Evolutionary conservation across 2,329 filamentous ascomycete species (phyloP).

Genomic region (Fusarium sp.): DNA sequence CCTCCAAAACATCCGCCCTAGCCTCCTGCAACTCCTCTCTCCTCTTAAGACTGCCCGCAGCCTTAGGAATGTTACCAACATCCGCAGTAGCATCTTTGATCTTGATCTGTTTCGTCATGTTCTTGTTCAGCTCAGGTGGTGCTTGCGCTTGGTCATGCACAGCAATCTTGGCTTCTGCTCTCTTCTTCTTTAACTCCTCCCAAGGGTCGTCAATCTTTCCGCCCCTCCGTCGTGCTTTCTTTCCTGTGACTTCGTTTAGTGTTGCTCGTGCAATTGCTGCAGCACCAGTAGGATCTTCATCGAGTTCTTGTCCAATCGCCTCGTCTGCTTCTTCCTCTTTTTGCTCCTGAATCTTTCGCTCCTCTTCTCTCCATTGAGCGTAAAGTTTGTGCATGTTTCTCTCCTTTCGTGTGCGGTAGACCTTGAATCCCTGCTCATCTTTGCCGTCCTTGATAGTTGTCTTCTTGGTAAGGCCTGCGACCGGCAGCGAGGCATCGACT

Average conservation of each 20-base stretch:
- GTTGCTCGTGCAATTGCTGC: constrained; percentile 61
- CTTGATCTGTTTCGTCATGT: constrained; percentile 51
- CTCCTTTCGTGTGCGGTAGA: constrained; percentile 83
- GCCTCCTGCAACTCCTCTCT: constrained; percentile 55
- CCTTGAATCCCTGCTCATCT: constrained; percentile 74
- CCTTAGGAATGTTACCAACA: constrained; percentile 54
- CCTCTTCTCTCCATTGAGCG: constrained; percentile 79
- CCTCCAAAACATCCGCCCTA: constrained; percentile 53
- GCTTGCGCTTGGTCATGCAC: constrained; percentile 76
- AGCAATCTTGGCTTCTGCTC: constrained; percentile 66
- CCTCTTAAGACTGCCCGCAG: constrained; percentile 55
- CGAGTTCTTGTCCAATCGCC: constrained; percentile 72
- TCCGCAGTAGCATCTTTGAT: constrained; percentile 52
- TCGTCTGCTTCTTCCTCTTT: constrained; percentile 75
- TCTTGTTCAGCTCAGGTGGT: constrained; percentile 77
- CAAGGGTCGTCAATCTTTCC: constrained; percentile 79
- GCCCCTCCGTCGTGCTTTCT: constrained; percentile 60
- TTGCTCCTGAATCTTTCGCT: constrained; percentile 71
- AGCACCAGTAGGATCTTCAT: constrained; percentile 66
- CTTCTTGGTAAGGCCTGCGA: constrained; percentile 77
- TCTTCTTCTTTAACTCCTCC: constrained; percentile 77
- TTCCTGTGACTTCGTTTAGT: constrained; percentile 46
- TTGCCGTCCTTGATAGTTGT: constrained; percentile 68
- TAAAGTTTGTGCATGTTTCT: constrained; percentile 84
- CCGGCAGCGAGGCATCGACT: constrained; percentile 85